A percentile compares a stretch with the other conserved stretches of the same genome.
These are phyloP conservation scores for Plasmodium billcollinsi DNA, from an alignment of 169 alveolate genomes.

Conservation along the genomic window DNA sequence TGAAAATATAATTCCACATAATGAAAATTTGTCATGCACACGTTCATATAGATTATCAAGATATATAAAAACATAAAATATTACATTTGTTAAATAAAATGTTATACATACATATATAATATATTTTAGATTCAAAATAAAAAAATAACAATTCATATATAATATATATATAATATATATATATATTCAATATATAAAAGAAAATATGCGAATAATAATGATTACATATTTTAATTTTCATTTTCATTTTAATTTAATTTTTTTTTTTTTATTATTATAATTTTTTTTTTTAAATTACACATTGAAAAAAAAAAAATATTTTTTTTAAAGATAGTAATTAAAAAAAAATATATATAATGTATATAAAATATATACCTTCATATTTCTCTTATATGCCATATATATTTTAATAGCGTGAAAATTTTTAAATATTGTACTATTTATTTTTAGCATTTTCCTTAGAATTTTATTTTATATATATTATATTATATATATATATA, in stretches of 20 bases:
- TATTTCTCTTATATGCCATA: not conserved
- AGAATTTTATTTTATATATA: not conserved
- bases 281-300: no score
- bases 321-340: no score
- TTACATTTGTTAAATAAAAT: not conserved
- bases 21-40: conserved; percentile 31
- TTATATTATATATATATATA: no score
- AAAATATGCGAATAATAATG: no score
- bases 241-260: no score
- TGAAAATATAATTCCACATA: conserved; percentile 52
- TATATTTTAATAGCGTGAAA: no score
- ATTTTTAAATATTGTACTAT: not conserved
- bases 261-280: no score
- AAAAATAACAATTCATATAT: conserved; percentile 1
- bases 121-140: not conserved
- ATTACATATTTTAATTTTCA: no score
- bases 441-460: conserved; percentile 2
- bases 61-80: conserved; percentile 16
- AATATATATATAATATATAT: not conserved
- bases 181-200: no score
- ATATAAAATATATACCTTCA: no score
- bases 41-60: conserved; percentile 50
- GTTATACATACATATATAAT: not conserved
- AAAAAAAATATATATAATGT: no score
- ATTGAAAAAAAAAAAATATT: no score